Percentiles rank a stretch among this genome's conserved stretches.
Conservation (phyloP, 768 basidiomycete genomes). For the Tylopilus vinaceipallidus region DNA sequence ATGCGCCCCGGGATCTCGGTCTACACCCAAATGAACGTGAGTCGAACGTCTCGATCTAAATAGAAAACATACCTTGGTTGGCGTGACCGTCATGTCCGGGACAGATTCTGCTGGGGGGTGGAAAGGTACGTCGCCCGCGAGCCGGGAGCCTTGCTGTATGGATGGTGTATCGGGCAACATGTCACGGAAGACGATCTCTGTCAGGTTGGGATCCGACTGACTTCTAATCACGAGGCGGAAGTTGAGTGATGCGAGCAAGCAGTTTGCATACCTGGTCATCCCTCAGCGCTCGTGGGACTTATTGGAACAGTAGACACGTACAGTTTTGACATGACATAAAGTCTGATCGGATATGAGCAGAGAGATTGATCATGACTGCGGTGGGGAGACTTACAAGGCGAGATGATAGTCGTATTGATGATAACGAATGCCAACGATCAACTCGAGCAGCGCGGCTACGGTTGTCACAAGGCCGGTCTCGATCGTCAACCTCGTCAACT, state of each 20-base stretch:
- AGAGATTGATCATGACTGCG: background rate
- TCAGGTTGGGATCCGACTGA: background rate
- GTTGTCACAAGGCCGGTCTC: slow-evolving; percentile 17
- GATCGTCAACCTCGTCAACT: slow-evolving; percentile 10
- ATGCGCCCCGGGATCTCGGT: too few relatives aligned
- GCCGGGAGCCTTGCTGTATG: background rate
- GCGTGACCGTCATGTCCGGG: too few relatives aligned
- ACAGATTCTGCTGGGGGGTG: too few relatives aligned
- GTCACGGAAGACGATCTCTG: background rate
- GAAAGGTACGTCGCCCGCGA: too few relatives aligned
- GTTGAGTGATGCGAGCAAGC: slow-evolving; percentile 13
- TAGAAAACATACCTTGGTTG: too few relatives aligned
- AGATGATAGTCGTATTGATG: background rate
- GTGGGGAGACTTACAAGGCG: slow-evolving; percentile 4
- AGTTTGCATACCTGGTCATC: slow-evolving; percentile 12
- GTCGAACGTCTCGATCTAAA: too few relatives aligned
- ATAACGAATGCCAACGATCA: slow-evolving; percentile 6
- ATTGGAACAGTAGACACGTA: background rate
- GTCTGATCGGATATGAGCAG: background rate
- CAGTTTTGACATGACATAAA: slow-evolving; percentile 5
- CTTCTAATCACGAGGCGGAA: background rate
- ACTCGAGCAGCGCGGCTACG: slow-evolving; percentile 4
- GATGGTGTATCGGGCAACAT: background rate
- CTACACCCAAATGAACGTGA: too few relatives aligned
- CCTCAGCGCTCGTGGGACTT: background rate